Percentiles rank a stretch among this genome's conserved stretches.
phyloP scores from a whole-genome alignment of 345 rosid genomes.

The Citrus glauca region DNA sequence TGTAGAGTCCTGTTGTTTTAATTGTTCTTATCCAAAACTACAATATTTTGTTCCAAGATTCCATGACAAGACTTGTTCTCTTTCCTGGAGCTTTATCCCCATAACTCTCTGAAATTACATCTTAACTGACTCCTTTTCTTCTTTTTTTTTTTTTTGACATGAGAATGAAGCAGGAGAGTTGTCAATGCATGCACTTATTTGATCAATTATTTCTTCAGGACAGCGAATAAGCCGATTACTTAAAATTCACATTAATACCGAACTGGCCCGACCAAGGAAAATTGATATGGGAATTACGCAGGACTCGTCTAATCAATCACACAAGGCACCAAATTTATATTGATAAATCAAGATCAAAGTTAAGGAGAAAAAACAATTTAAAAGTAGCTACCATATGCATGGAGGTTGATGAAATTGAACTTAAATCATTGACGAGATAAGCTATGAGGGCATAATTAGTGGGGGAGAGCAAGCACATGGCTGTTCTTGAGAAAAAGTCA shows the following conservation, averaged over 20 bases:
- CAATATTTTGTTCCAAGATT: background rate
- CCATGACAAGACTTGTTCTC: background rate
- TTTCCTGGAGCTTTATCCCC: background rate
- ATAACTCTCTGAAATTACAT: background rate
- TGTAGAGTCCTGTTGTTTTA: background rate
- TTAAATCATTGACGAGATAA: conserved; percentile 23
- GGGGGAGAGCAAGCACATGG: conserved; percentile 40
- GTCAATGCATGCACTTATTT: background rate
- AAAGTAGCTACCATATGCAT: background rate
- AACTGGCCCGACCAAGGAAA: no score
- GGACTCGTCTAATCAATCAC: background rate
- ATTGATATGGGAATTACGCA: background rate
- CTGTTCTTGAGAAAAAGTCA: conserved; percentile 22
- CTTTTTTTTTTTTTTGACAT: background rate
- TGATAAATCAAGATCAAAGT: background rate
- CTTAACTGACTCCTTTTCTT: background rate
- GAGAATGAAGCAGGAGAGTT: background rate
- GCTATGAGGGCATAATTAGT: conserved; percentile 26
- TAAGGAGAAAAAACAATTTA: background rate
- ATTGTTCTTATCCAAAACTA: conserved; percentile 1
- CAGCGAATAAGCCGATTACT: no score
- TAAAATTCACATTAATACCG: no score
- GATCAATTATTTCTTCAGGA: background rate
- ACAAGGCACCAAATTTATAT: background rate
- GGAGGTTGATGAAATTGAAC: conserved; percentile 14